phyloP scores from a whole-genome alignment of 176 grass and related monocot species.

The Ensete glaucum region DNA sequence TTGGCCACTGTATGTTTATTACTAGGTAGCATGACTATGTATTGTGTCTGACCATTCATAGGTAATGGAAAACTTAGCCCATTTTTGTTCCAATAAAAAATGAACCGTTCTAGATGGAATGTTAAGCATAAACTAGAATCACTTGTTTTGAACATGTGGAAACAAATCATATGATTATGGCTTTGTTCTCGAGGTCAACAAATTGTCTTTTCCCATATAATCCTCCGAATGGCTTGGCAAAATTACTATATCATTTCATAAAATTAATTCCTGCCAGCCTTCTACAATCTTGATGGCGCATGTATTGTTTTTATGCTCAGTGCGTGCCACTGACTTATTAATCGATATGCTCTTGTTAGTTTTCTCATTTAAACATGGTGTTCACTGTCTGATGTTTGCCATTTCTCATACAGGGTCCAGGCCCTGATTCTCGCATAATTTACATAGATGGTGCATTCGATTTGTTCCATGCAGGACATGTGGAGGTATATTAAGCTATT shows the following conservation, averaged over 20 bases:
- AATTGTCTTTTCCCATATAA: neutral
- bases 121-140: constrained; percentile 10
- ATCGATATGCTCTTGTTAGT: neutral
- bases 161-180: constrained; percentile 44
- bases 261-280: neutral
- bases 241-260: neutral
- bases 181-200: too few species aligned
- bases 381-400: neutral
- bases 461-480: constrained; percentile 95
- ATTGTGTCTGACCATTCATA: too few species aligned
- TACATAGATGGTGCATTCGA: constrained; percentile 97
- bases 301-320: neutral
- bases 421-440: constrained; percentile 68
- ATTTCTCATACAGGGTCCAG: constrained; percentile 46
- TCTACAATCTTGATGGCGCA: neutral
- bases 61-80: too few species aligned
- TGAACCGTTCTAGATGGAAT: too few species aligned
- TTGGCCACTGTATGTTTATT: too few species aligned
- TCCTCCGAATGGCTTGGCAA: neutral
- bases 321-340: neutral
- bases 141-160: constrained; percentile 78
- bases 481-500: constrained; percentile 45
- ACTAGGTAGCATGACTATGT: too few species aligned
- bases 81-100: too few species aligned
- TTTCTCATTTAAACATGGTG: neutral